These are phyloP conservation scores for Syncephalastrum sp. DNA, from an alignment of 371 early-diverging fungal genomes.

Conservation along the genomic window DNA sequence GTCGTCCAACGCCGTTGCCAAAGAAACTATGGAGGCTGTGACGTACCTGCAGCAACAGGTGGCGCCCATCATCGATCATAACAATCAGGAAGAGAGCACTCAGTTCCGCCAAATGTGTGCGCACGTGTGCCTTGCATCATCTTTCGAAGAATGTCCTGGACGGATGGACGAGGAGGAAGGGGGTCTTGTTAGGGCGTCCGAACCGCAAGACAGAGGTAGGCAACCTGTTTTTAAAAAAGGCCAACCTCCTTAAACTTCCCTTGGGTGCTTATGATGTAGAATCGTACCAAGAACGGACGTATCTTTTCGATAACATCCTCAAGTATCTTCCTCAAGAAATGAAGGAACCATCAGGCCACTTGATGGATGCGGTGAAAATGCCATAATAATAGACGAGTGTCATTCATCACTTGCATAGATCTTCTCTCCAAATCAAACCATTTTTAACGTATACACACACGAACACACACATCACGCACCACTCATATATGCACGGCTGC, in stretches of 20 bases:
- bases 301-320: constrained; percentile 70
- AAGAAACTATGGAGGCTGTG: constrained; percentile 54
- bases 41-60: constrained; percentile 69
- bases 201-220: too few relatives aligned
- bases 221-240: too few relatives aligned
- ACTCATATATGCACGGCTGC: background rate
- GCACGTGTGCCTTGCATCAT: constrained; percentile 44
- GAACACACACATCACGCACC: background rate
- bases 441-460: background rate
- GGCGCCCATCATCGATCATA: constrained; percentile 66
- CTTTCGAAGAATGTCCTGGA: background rate
- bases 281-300: constrained; percentile 52
- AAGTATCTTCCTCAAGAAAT: constrained; percentile 77
- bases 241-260: too few relatives aligned
- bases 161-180: too few relatives aligned
- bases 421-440: background rate
- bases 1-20: constrained; percentile 11
- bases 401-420: too few relatives aligned
- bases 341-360: constrained; percentile 77
- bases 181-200: too few relatives aligned
- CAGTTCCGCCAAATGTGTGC: constrained; percentile 67
- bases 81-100: constrained; percentile 55
- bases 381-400: constrained; percentile 14
- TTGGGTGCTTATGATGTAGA: constrained; percentile 6
- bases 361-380: constrained; percentile 68